Evolutionary conservation across 805 yeast genomes (phyloP), one percentile per base, ranked within the genome.

Genomic region (Candida patagonica): DNA sequence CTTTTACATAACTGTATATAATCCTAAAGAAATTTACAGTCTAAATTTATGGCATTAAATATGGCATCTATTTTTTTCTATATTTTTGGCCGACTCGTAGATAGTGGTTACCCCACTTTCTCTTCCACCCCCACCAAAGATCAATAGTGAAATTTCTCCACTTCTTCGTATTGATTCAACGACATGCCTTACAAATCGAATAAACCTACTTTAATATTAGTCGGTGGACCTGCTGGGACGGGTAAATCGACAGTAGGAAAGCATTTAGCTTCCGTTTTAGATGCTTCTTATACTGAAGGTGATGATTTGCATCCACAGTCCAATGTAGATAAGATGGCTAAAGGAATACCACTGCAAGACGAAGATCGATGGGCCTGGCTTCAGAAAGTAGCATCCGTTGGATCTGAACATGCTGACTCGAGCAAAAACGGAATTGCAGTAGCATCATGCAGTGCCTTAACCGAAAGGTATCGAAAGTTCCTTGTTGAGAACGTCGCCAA

Each of bases 211-310:
- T 43, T 46, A 2, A 35, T 50, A 24, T 76, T 87, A 2, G 76
- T 89, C 6, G 96, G 94, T 9, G 98, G 98, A 0, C 95, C 97
- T 0, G 88, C 96, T 0, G 97, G 97, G 6, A 82, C 95, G 1
- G 98, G 98, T 1, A 92, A 92, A 57, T 70, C 94, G 17, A 84
- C 96, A 1, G 72, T 82, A 16, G 94, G 84, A 0, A 62, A 63
- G 10, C 52, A 59, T 8, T 53, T 88, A 16, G 59, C 80, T 0
- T 44, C 61, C 16, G 53, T 60, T 17, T 68, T 75, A 15, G 43
- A 59, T 2, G 67, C 80, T 36, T 67, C 76, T 2, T 87, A 73
- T 54, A 59, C 87, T 9, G 98, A 92, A 59, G 98, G 97, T 4
- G 98, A 92, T 57, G 60, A 66, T 2, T 67, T 80, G 21, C 96